Percentiles rank a stretch among this genome's conserved stretches.
Conservation (phyloP, 331 rosid species). For the Quercus phellos region DNA sequence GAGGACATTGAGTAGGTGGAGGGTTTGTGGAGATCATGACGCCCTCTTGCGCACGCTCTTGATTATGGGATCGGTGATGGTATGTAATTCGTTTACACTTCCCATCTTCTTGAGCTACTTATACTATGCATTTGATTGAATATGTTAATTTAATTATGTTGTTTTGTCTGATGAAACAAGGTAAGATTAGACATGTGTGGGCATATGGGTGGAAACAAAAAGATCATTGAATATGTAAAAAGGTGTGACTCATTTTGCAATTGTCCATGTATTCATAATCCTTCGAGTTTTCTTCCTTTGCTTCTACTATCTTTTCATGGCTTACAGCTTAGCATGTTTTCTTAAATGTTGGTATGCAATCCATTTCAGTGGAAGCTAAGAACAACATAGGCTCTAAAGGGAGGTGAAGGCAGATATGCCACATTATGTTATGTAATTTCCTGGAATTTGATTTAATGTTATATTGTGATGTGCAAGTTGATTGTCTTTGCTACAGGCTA, state of each 20-base stretch:
- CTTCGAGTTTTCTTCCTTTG: background rate
- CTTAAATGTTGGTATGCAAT: conserved; percentile 8
- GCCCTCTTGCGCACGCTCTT: accelerated
- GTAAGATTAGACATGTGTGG: no score
- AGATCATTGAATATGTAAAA: no score
- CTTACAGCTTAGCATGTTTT: background rate
- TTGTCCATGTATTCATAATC: background rate
- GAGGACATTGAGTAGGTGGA: no score
- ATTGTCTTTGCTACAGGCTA: conserved; percentile 36
- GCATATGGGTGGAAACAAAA: no score
- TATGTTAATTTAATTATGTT: no score
- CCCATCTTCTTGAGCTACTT: no score
- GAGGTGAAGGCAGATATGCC: conserved; percentile 16
- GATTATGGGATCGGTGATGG: no score
- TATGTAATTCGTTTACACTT: no score
- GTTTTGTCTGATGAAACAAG: no score
- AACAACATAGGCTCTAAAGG: conserved; percentile 16
- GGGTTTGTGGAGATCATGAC: no score
- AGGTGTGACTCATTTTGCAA: background rate
- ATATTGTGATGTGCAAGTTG: background rate
- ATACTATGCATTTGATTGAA: no score
- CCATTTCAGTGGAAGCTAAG: conserved; percentile 21
- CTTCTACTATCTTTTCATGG: background rate
- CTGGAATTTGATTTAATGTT: background rate
- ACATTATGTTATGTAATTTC: background rate